These are phyloP conservation scores for Lipomyces orientalis DNA, from an alignment of 805 yeast species.

Conservation along the genomic window DNA sequence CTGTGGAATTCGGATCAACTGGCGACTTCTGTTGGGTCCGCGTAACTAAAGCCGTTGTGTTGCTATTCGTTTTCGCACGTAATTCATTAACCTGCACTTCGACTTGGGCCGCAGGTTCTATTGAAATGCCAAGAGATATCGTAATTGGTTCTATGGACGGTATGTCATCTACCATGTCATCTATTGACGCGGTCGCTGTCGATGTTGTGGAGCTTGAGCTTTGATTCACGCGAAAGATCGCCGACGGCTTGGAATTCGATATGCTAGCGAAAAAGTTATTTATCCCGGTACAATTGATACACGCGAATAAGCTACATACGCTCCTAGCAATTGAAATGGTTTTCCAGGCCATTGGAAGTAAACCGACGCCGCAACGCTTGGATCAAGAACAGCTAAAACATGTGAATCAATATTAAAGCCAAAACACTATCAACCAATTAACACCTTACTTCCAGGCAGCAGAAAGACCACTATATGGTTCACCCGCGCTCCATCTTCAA, in stretches of 20 bases:
- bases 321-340: constrained; percentile 48
- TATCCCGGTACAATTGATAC: constrained; percentile 48
- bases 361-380: constrained; percentile 77
- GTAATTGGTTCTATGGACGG: constrained; percentile 46
- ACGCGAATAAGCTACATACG: constrained; percentile 41
- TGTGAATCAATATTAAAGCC: neutral
- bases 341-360: constrained; percentile 80
- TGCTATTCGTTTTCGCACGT: constrained; percentile 42
- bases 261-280: constrained; percentile 37
- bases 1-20: constrained; percentile 53
- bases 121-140: constrained; percentile 80
- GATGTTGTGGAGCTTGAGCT: constrained; percentile 36
- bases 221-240: constrained; percentile 80
- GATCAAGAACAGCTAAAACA: constrained; percentile 53
- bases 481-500: constrained; percentile 66
- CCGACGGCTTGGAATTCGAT: constrained; percentile 73
- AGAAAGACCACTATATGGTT: constrained; percentile 85
- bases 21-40: constrained; percentile 43
- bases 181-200: constrained; percentile 45
- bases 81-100: constrained; percentile 58
- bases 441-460: constrained; percentile 72
- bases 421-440: neutral
- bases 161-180: constrained; percentile 63
- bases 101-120: constrained; percentile 78
- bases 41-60: constrained; percentile 43